Evolutionary conservation across 2,329 filamentous ascomycete species (phyloP).

Genomic region (Talaromyces piceae): DNA sequence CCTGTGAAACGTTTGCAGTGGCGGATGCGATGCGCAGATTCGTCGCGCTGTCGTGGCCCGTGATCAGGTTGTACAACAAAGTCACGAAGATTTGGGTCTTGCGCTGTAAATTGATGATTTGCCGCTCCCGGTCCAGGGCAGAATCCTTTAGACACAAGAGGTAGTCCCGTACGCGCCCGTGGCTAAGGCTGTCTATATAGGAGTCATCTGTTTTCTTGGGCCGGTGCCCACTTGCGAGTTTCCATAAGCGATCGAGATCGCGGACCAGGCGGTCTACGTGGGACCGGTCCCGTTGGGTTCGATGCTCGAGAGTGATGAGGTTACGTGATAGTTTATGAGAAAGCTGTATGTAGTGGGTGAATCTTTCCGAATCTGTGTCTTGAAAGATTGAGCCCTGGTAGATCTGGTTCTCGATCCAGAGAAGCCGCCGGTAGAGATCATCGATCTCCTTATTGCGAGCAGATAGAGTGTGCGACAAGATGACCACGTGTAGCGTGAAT

Average conservation of each 20-base stretch:
- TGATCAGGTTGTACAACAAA: constrained; percentile 18
- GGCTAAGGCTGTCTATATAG: constrained; percentile 1
- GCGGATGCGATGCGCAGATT: constrained; percentile 15
- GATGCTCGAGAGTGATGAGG: constrained; percentile 16
- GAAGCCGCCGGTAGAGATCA: constrained; percentile 13
- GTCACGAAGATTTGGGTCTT: constrained; percentile 15
- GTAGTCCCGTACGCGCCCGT: constrained; percentile 14
- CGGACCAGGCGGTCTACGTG: constrained; percentile 13
- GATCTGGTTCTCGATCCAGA: constrained; percentile 17
- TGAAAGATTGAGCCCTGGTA: constrained; percentile 16
- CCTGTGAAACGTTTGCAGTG: constrained; percentile 13
- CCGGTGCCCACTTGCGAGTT: constrained; percentile 3
- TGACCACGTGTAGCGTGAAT: constrained; percentile 12
- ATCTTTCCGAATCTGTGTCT: constrained; percentile 13
- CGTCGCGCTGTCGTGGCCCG: constrained; percentile 16
- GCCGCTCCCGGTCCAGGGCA: constrained; percentile 13
- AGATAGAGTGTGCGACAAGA: constrained; percentile 13
- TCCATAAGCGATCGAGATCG: constrained; percentile 13
- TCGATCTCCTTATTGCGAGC: constrained; percentile 13
- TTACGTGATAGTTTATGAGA: constrained; percentile 15
- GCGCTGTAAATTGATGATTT: constrained; percentile 13
- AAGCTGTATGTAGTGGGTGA: constrained; percentile 14
- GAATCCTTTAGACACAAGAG: constrained; percentile 13
- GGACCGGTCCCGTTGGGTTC: constrained; percentile 13
- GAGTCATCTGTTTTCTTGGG: not conserved